phyloP scores from a whole-genome alignment of 371 early-diverging fungal species.

The Actinomortierella ambigua region DNA sequence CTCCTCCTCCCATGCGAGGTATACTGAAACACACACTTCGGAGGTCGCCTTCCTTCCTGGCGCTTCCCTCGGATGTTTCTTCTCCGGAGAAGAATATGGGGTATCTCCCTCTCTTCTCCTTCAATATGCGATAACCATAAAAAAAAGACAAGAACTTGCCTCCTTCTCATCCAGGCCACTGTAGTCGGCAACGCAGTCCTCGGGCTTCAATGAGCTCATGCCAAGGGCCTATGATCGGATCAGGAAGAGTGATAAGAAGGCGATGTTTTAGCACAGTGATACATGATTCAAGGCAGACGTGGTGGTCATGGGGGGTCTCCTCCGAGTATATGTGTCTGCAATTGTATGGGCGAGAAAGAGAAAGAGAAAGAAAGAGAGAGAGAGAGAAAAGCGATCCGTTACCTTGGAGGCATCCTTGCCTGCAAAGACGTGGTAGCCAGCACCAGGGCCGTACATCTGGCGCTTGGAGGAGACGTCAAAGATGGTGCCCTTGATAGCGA shows the following conservation, averaged over 20 bases:
- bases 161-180: slow-evolving; percentile 70
- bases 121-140: not conserved
- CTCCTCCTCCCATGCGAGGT: too few species aligned
- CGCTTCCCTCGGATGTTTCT: too few species aligned
- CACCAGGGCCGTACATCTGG: slow-evolving; percentile 69
- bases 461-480: slow-evolving; percentile 80
- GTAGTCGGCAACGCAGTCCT: slow-evolving; percentile 75
- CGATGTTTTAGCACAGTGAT: too few species aligned
- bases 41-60: too few species aligned
- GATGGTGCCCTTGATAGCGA: slow-evolving; percentile 82
- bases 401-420: slow-evolving; percentile 83
- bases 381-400: not conserved
- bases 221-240: slow-evolving; percentile 67
- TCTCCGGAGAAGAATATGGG: not conserved
- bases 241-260: too few species aligned
- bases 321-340: not conserved
- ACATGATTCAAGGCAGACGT: too few species aligned
- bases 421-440: slow-evolving; percentile 75
- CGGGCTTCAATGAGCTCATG: slow-evolving; percentile 73
- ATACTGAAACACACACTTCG: too few species aligned
- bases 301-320: too few species aligned
- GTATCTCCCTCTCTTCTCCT: not conserved
- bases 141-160: slow-evolving; percentile 35
- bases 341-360: not conserved
- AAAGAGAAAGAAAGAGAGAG: not conserved